Percentiles rank a stretch among this genome's conserved stretches.
phyloP scores from a whole-genome alignment of 1,284 basidiomycete species.

The Chondrostereum purpureum region DNA sequence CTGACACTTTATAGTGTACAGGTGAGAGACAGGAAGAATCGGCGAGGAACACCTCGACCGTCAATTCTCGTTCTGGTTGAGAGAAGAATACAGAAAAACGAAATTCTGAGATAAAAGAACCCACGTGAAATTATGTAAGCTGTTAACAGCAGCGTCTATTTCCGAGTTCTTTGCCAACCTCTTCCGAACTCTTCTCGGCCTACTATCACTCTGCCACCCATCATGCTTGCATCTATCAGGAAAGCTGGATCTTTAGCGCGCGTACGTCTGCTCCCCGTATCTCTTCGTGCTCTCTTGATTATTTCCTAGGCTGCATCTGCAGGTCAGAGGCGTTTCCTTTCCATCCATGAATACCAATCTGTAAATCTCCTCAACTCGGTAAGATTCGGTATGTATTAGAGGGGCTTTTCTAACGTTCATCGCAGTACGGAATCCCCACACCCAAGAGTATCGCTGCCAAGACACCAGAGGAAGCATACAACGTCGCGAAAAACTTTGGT shows the following conservation, averaged over 20 bases:
- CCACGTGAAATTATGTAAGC: not conserved
- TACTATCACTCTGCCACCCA: slow-evolving; percentile 19
- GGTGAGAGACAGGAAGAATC: slow-evolving; percentile 70
- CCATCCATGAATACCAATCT: slow-evolving; percentile 98
- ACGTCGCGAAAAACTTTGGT: slow-evolving; percentile 85
- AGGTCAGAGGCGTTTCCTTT: slow-evolving; percentile 88
- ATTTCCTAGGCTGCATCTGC: slow-evolving; percentile 51
- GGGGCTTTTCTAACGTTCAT: not conserved
- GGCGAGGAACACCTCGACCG: slow-evolving; percentile 16
- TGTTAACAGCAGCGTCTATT: not conserved
- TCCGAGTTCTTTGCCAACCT: slow-evolving; percentile 1
- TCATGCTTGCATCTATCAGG: slow-evolving; percentile 58
- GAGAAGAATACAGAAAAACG: not conserved
- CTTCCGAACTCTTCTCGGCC: slow-evolving; percentile 17
- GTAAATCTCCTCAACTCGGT: slow-evolving; percentile 93
- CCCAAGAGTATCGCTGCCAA: slow-evolving; percentile 88
- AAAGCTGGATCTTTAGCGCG: slow-evolving; percentile 57
- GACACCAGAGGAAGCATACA: slow-evolving; percentile 84
- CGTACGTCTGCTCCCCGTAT: slow-evolving; percentile 31
- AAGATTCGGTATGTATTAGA: too few species aligned
- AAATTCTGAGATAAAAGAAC: slow-evolving; percentile 19
- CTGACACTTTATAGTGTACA: slow-evolving; percentile 28
- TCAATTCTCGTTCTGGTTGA: not conserved
- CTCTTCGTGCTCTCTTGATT: not conserved
- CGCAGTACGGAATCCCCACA: slow-evolving; percentile 92